Evolutionary conservation across 495 filamentous ascomycete genomes (phyloP).

Genomic region (Annulohypoxylon moriforme): DNA sequence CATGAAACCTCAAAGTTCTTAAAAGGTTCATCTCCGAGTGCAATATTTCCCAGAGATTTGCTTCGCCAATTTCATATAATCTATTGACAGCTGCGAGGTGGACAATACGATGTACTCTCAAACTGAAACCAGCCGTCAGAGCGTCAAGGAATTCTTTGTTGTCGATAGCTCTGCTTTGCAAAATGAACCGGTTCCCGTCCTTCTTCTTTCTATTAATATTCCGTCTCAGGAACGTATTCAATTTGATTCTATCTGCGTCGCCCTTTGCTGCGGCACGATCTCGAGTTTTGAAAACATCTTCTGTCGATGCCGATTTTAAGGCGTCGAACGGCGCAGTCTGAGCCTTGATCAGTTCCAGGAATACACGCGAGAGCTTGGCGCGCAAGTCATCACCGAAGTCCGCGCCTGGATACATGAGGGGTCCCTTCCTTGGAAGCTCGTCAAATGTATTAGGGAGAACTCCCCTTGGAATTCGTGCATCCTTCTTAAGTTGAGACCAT

Average conservation of each 20-base stretch:
- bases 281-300: no score
- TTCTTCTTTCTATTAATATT: background rate
- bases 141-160: constrained; percentile 1
- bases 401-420: constrained; percentile 21
- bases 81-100: background rate
- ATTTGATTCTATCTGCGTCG: background rate
- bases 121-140: constrained; percentile 16
- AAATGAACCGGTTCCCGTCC: background rate
- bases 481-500: constrained; percentile 1
- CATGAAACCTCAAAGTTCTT: constrained; percentile 15
- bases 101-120: constrained; percentile 9
- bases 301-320: background rate
- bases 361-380: background rate
- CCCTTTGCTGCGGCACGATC: background rate
- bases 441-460: background rate
- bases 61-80: background rate
- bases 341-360: background rate
- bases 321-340: background rate
- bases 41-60: background rate
- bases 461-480: background rate
- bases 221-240: background rate
- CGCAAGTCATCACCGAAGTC: constrained; percentile 14
- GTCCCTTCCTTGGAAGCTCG: background rate
- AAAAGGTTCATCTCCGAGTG: background rate
- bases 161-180: background rate